A percentile compares a stretch with the other conserved stretches of the same genome.
Conservation (phyloP, 805 yeast genomes). For the Candida rishiriensis region DNA sequence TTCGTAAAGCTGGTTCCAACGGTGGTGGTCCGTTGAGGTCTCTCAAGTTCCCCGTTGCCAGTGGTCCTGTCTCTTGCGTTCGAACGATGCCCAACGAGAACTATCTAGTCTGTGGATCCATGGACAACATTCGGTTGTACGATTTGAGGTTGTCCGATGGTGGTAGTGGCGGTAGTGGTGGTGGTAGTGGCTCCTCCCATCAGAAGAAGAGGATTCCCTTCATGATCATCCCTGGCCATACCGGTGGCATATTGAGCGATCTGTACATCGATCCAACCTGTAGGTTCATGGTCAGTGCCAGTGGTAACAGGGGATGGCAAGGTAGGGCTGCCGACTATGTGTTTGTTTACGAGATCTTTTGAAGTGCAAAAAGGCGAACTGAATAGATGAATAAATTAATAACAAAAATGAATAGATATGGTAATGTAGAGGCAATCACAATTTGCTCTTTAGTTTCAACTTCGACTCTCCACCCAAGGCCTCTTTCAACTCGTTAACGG, state of each 20-base stretch:
- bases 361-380: constrained; percentile 14
- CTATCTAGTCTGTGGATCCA: constrained; percentile 82
- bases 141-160: constrained; percentile 47
- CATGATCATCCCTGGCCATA: constrained; percentile 92
- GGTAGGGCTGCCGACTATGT: constrained; percentile 77
- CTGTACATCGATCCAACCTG: constrained; percentile 83
- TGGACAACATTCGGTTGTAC: constrained; percentile 84
- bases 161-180: constrained; percentile 6
- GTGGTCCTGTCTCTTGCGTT: constrained; percentile 87
- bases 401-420: not conserved
- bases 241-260: constrained; percentile 82
- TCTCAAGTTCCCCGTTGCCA: constrained; percentile 74
- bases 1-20: constrained; percentile 59
- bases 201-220: constrained; percentile 59
- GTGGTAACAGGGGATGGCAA: constrained; percentile 96
- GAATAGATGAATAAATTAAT: not conserved
- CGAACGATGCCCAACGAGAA: constrained; percentile 74
- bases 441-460: not conserved
- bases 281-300: constrained; percentile 80
- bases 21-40: constrained; percentile 49
- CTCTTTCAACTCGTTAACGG: constrained; percentile 78
- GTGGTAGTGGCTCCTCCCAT: constrained; percentile 1
- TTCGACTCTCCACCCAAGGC: constrained; percentile 34
- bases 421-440: not conserved
- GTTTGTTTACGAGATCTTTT: constrained; percentile 72